Percentiles rank a stretch among this genome's conserved stretches.
These are phyloP conservation scores for Metarhizium sp. DNA, from an alignment of 2,329 filamentous ascomycete species.

Conservation along the genomic window DNA sequence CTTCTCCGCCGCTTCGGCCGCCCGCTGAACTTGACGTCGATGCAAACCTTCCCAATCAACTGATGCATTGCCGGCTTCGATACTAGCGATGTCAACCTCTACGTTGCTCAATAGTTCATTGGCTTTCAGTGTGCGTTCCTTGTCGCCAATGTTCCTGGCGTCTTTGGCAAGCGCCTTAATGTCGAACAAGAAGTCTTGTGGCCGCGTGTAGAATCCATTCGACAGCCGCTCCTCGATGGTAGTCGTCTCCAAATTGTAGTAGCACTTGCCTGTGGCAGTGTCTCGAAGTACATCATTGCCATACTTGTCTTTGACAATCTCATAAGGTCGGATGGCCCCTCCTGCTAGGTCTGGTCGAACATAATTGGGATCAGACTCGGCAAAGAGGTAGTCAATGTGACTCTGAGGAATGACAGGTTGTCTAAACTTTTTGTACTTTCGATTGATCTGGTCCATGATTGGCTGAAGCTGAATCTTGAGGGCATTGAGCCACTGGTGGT, in stretches of 20 bases:
- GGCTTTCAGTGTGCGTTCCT: constrained; percentile 72
- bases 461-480: constrained; percentile 85
- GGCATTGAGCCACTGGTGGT: constrained; percentile 74
- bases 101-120: constrained; percentile 91
- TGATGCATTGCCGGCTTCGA: constrained; percentile 58
- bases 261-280: constrained; percentile 70
- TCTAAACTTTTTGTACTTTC: constrained; percentile 81
- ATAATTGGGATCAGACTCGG: constrained; percentile 68
- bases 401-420: constrained; percentile 65
- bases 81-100: constrained; percentile 78
- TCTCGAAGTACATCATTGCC: constrained; percentile 71
- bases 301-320: constrained; percentile 69
- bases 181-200: constrained; percentile 81
- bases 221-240: constrained; percentile 94
- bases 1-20: constrained; percentile 49
- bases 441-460: constrained; percentile 94
- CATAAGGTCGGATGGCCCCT: constrained; percentile 60
- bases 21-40: constrained; percentile 58
- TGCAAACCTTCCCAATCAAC: constrained; percentile 79
- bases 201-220: constrained; percentile 90
- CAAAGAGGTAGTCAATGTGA: constrained; percentile 72
- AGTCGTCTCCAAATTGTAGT: constrained; percentile 87
- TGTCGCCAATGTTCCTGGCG: constrained; percentile 71
- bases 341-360: constrained; percentile 48
- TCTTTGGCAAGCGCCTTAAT: constrained; percentile 80